Conservation (phyloP, 1,284 basidiomycete species). For the Ustilago trichophora region DNA sequence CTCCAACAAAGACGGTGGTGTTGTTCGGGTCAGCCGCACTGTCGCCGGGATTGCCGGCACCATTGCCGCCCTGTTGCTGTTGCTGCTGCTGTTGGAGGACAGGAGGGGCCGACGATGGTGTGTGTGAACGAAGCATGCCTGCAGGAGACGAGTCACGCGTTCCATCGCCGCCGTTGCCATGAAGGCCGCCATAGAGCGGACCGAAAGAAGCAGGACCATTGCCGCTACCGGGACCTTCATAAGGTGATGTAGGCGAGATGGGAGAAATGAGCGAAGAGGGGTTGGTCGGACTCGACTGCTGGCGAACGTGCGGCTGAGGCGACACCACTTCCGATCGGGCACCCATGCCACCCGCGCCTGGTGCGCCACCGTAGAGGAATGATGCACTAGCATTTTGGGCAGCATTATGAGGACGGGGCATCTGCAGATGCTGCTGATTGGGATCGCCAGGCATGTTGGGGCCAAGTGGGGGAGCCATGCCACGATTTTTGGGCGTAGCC, state of each 20-base stretch:
- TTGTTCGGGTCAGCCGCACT: slow-evolving; percentile 63
- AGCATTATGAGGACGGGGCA: slow-evolving; percentile 42
- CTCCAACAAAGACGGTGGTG: slow-evolving; percentile 66
- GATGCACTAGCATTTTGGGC: slow-evolving; percentile 27
- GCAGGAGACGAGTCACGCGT: slow-evolving; percentile 25
- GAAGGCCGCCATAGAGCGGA: slow-evolving; percentile 27
- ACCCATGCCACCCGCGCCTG: neutral
- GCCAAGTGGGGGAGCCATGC: slow-evolving; percentile 8
- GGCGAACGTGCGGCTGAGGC: slow-evolving; percentile 28
- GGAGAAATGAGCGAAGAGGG: slow-evolving; percentile 25
- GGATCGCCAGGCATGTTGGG: slow-evolving; percentile 12
- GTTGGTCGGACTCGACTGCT: slow-evolving; percentile 22
- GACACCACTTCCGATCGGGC: slow-evolving; percentile 30
- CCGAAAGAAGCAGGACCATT: slow-evolving; percentile 23
- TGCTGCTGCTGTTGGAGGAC: slow-evolving; percentile 6
- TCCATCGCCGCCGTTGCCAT: slow-evolving; percentile 14
- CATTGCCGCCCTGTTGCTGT: neutral
- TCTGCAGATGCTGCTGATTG: slow-evolving; percentile 30
- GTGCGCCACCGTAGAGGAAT: slow-evolving; percentile 30
- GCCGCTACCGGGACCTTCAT: slow-evolving; percentile 8
- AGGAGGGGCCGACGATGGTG: slow-evolving; percentile 31
- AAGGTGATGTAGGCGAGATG: slow-evolving; percentile 24
- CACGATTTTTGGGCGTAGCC: slow-evolving; percentile 59
- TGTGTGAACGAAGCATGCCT: slow-evolving; percentile 30
- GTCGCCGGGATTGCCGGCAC: slow-evolving; percentile 18